A percentile compares a stretch with the other conserved stretches of the same genome.
phyloP scores from a whole-genome alignment of 805 yeast species.

The Saturnispora diversa region DNA sequence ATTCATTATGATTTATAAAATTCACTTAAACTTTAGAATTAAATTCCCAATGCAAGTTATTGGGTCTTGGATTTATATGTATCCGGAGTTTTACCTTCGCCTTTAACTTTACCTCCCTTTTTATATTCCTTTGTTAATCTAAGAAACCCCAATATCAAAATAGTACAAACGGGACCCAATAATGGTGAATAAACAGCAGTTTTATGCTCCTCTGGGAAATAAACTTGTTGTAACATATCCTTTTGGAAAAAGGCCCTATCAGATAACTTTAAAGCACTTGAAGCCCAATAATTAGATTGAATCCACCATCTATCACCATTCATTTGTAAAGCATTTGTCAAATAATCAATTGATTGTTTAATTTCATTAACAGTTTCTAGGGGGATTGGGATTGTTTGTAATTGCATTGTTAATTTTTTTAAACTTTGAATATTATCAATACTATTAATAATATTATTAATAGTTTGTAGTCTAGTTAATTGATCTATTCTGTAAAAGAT shows the following conservation, averaged over 20 bases:
- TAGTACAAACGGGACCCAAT: constrained; percentile 75
- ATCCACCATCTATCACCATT: constrained; percentile 28
- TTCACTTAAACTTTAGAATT: too few relatives aligned
- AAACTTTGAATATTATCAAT: constrained; percentile 68
- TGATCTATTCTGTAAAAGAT: constrained; percentile 59
- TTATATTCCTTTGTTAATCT: constrained; percentile 35
- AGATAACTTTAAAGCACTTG: constrained; percentile 53
- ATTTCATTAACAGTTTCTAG: constrained; percentile 56
- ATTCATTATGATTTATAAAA: background rate
- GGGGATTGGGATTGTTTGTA: constrained; percentile 81
- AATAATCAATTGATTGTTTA: constrained; percentile 35
- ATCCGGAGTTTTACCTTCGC: too few relatives aligned
- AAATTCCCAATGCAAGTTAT: too few relatives aligned
- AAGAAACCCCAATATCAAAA: constrained; percentile 44
- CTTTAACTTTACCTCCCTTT: too few relatives aligned
- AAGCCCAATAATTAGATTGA: constrained; percentile 33
- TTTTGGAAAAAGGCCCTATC: constrained; percentile 83
- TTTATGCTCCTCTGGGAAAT: constrained; percentile 92
- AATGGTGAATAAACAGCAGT: constrained; percentile 89
- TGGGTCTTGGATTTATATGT: too few relatives aligned
- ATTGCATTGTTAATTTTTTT: constrained; percentile 54
- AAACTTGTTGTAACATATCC: constrained; percentile 91
- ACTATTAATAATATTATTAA: constrained; percentile 52
- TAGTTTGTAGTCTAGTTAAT: constrained; percentile 49
- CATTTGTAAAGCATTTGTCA: constrained; percentile 30